Base-by-base conservation (phyloP, 352 stramenopile species). In the Phytophthora pisi region DNA sequence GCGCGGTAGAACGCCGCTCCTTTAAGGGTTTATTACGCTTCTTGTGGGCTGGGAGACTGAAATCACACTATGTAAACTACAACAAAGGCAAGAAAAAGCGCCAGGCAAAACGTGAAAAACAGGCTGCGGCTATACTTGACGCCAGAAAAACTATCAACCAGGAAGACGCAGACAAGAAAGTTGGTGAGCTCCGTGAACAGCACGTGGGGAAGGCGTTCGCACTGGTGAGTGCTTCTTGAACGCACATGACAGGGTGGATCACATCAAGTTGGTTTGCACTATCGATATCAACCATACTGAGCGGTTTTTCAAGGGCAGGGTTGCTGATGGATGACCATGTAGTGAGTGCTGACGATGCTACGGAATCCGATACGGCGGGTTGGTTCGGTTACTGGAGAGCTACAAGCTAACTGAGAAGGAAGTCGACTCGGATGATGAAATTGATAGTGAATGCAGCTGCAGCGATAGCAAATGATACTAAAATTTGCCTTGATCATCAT, bases 201-300 rank as follows among this genome's bases (percentile, higher is more conserved):
- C 55, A 61, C 18, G 16, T 24, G n/a, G 42, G 53, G 20, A 61
- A 61, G 3, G n/a, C 8, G 3, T 43, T 61, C 43, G 51, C 46
- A 4, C 31, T 61, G 11, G 55, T 61, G 8, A 42, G 28, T 18
- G 42, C 43, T 13, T 52, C 55, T 7, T 42, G 42, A 46, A 9
- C 26, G 2, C 15, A 61, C 9, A 61, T 61, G 42, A 53, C 28
- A 46, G 18, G 43, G 42, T 61, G 55, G n/a, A 61, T 61, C 31
- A 61, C 55, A 4, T 53, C 55, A 46, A 53, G 55, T 42, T 53
- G 55, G 55, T 15, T 36, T 36, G 42, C 43, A 11, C 9, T 54
- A 5, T 31, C 42, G 9, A 18, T 26, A 24, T 46, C 55, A 23
- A 61, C 55, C 16, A 54, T 54, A 30, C 11, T 23, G 6, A 61